phyloP scores from a whole-genome alignment of 805 yeast genomes.

The Teunomyces stri region DNA sequence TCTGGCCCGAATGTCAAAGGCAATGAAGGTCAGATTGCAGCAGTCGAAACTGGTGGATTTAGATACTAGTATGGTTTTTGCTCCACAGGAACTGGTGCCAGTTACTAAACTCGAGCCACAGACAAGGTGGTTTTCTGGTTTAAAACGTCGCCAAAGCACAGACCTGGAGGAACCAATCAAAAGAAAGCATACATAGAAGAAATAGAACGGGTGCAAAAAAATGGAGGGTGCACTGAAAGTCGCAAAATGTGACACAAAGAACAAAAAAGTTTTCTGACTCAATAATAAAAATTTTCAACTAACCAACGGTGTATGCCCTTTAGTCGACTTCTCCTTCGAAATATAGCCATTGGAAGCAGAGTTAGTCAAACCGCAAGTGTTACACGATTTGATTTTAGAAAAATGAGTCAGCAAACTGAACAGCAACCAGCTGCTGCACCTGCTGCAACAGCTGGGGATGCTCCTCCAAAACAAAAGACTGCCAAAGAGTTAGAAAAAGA shows the following conservation, averaged over 20 bases:
- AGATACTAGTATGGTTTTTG: slow-evolving; percentile 14
- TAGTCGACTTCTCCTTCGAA: slow-evolving; percentile 4
- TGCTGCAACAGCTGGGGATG: slow-evolving; percentile 10
- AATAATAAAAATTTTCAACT: slow-evolving; percentile 1
- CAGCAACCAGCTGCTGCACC: slow-evolving; percentile 3
- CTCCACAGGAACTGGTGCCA: slow-evolving; percentile 4
- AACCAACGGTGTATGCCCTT: slow-evolving; percentile 4
- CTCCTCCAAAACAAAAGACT: slow-evolving; percentile 51
- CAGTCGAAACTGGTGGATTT: slow-evolving; percentile 10
- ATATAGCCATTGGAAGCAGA: slow-evolving; percentile 3
- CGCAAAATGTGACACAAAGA: slow-evolving; percentile 4
- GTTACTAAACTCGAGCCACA: not conserved
- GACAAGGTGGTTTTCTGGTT: slow-evolving; percentile 21
- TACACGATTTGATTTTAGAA: slow-evolving; percentile 1
- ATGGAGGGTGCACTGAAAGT: not conserved
- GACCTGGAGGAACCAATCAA: slow-evolving; percentile 1
- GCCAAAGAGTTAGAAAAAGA: slow-evolving; percentile 84
- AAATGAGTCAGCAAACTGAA: slow-evolving; percentile 9
- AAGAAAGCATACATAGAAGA: not conserved
- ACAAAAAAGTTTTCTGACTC: slow-evolving; percentile 12
- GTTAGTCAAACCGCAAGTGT: not conserved
- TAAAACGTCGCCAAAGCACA: slow-evolving; percentile 10
- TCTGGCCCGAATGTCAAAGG: slow-evolving; percentile 59
- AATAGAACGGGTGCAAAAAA: not conserved
- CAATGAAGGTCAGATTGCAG: slow-evolving; percentile 51